Evolutionary conservation across 2,329 filamentous ascomycete species (phyloP), one percentile per base, ranked within the genome.

Genomic region (Pyricularia grisea): DNA sequence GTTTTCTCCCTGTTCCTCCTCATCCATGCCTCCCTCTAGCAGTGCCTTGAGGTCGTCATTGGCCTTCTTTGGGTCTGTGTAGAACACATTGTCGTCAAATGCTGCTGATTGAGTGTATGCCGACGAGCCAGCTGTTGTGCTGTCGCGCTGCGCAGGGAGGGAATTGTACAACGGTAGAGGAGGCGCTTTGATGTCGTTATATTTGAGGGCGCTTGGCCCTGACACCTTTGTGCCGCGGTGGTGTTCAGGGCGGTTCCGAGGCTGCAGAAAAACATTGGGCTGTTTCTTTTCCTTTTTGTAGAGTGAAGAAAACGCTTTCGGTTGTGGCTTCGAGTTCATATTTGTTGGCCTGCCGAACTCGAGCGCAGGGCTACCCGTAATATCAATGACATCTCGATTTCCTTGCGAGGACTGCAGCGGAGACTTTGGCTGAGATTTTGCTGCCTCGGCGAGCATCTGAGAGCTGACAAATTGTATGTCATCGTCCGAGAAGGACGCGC

Each of bases 11-110:
- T 88, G 87, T 0, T 91, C 89, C 17, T 92, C 90, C 68, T 94
- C 91, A 33, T 68, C 67, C 78, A 94, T 88, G 11, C 90, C 90
- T 9, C 91, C 92, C 76, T 94, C 92, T 1, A 95, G 82, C n/a
- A 95, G 78, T 9, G 90, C 91, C 76, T 95, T 95, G 72, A 95
- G 84, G 73, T 94, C 92, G 65, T 89, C 89, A 67, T 86, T 88
- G 12, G 92, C 91, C 76, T 92, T 90, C 70, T 82, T 82, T 0
- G 90, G 87, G 72, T 94, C 91, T 6, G 90, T 88, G 73, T 91
- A 93, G 71, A 87, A 82, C 1, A 82, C 79, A 68, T 82, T 80
- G n/a, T 84, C 81, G n/a, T 76, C 78, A 33, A 76, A 71, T 25
- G 31, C 58, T 25, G 70, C 68, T 1, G 78, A 75, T 69, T 79